Conservation (phyloP, 768 basidiomycete genomes). For the Serendipita sp. region DNA sequence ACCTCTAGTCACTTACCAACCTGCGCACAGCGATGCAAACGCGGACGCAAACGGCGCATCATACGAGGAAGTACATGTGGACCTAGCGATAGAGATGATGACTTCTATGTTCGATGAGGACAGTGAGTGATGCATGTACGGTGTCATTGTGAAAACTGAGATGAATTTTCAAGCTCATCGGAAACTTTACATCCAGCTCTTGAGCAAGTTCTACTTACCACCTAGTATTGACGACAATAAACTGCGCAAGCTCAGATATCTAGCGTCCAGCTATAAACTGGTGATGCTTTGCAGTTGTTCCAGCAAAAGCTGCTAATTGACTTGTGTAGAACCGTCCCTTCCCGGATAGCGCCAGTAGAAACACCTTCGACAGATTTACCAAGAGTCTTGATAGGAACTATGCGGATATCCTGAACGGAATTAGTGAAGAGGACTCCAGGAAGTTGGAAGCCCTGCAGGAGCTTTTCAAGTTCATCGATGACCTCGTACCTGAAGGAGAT, state of each 20-base stretch:
- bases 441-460: slow-evolving; percentile 46
- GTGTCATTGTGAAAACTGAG: no score
- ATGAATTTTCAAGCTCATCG: slow-evolving; percentile 20
- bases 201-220: slow-evolving; percentile 53
- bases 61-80: slow-evolving; percentile 32
- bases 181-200: slow-evolving; percentile 46
- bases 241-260: slow-evolving; percentile 43
- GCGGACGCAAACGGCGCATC: slow-evolving; percentile 14
- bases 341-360: slow-evolving; percentile 43
- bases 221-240: slow-evolving; percentile 54
- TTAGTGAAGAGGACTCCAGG: slow-evolving; percentile 56
- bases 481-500: slow-evolving; percentile 52
- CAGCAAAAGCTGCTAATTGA: slow-evolving; percentile 17
- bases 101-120: slow-evolving; percentile 33
- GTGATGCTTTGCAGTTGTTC: not conserved
- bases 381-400: slow-evolving; percentile 51
- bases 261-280: slow-evolving; percentile 31
- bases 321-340: slow-evolving; percentile 37
- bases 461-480: slow-evolving; percentile 56
- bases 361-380: slow-evolving; percentile 60
- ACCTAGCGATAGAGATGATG: slow-evolving; percentile 43
- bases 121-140: slow-evolving; percentile 34
- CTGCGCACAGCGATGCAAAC: slow-evolving; percentile 26
- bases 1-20: slow-evolving; percentile 23
- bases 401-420: slow-evolving; percentile 49